Evolutionary conservation across 2,329 filamentous ascomycete species (phyloP).

Genomic region (Scedosporium apiospermum): DNA sequence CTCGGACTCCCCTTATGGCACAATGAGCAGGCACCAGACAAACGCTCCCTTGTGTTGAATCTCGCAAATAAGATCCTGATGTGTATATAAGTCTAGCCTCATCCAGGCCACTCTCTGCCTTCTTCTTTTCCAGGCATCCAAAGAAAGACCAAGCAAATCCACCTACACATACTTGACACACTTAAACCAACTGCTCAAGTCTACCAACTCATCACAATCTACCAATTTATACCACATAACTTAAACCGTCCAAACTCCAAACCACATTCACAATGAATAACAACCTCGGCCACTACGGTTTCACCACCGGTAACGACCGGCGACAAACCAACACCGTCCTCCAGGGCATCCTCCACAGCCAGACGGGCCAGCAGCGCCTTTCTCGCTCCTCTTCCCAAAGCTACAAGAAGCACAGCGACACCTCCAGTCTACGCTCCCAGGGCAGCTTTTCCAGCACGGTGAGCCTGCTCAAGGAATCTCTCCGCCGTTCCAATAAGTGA

Average conservation of each 20-base stretch:
- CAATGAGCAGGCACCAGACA: no score
- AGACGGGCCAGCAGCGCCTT: not conserved
- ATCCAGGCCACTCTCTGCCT: no score
- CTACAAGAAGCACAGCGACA: not conserved
- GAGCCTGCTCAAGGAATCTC: not conserved
- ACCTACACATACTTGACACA: not conserved
- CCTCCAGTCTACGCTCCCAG: conserved; percentile 2
- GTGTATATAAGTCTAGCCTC: no score
- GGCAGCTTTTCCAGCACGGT: conserved; percentile 5
- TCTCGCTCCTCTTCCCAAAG: not conserved
- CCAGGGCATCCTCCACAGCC: conserved; percentile 12
- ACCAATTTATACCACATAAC: not conserved
- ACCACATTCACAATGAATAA: not conserved
- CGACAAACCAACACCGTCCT: conserved; percentile 12
- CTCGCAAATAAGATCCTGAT: no score
- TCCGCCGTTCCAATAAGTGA: not conserved
- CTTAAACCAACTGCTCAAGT: not conserved
- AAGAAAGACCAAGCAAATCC: not conserved
- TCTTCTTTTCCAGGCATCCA: no score
- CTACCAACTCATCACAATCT: not conserved
- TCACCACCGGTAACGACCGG: conserved; percentile 8
- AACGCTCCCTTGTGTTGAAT: no score
- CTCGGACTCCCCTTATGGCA: no score
- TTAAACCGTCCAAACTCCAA: not conserved
- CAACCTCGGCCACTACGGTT: not conserved